Evolutionary conservation across 140 eudicot species (phyloP), one percentile per base, ranked within the genome.

Genomic region (Flaveria floridana): DNA sequence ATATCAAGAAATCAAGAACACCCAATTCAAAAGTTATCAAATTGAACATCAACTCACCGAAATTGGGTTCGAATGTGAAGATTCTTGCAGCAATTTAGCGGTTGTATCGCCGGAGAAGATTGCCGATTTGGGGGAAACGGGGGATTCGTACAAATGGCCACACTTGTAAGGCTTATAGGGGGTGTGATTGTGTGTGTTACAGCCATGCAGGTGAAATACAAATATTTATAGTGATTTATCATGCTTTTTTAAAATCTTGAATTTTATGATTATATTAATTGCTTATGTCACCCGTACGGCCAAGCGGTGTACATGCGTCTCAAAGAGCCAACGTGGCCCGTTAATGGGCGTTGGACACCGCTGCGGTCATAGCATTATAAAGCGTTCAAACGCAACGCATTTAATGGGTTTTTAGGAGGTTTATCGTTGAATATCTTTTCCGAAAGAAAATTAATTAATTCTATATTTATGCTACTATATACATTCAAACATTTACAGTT

Each of bases 151-250:
- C 41, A 34, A 34, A 70, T 72, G 83, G 82, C 79, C 75, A 82
- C 70, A 82, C 82, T 81, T 83, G 88, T 79, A 81, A 87, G 86
- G 79, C 73, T 71, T 80, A 67, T 68, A 79, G 70, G 72, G 75
- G 44, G 50, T 26, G 62, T 3, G 64, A 82, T 39, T 80, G 72
- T 77, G 80, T 70, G 48, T 42, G 34, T 10, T n/a, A 42, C 68
- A 82, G 85, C 89, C 91, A 89, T 86, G 96, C 92, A 85, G 79
- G 56, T 79, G 71, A 58, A 79, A 76, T 71, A 78, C 71, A 79
- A 57, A 80, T 70, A 73, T 68, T 73, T 76, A 62, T 65, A 6
- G 71, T 51, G 80, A n/a, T 8, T 47, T 18, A 11, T 23, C 23
- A 0, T 21, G 11, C 18, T 34, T 39, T 65, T 61, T 51, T 78